Evolutionary conservation across 257 asterid genomes (phyloP).

Genomic region (Nicotiana tomentosiformis): DNA sequence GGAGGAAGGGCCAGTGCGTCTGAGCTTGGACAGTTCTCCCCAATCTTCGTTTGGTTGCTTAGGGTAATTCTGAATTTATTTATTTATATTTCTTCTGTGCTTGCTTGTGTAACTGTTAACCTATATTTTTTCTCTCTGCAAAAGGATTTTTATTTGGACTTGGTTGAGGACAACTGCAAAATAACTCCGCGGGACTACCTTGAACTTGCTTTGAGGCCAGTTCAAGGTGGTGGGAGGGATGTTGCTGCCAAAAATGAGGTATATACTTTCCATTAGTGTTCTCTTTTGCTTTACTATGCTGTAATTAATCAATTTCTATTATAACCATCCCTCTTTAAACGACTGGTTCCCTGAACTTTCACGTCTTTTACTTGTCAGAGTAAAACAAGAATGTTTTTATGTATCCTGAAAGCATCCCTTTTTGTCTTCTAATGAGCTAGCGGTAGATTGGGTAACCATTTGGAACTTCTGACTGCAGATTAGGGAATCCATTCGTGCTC

Average conservation of each 20-base stretch:
- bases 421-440: neutral
- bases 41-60: constrained; percentile 94
- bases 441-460: neutral
- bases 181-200: constrained; percentile 98
- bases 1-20: constrained; percentile 82
- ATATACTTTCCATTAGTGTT: neutral
- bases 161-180: constrained; percentile 76
- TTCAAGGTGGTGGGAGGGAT: constrained; percentile 70
- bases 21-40: constrained; percentile 93
- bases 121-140: neutral
- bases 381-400: neutral
- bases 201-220: constrained; percentile 86
- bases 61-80: constrained; percentile 53
- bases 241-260: constrained; percentile 94
- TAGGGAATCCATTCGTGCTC: constrained; percentile 97
- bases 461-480: constrained; percentile 38
- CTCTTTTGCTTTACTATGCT: neutral
- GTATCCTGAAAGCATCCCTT: neutral
- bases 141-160: constrained; percentile 92
- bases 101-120: constrained; percentile 7
- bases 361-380: neutral
- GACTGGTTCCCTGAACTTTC: neutral
- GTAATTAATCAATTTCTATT: neutral
- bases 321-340: neutral
- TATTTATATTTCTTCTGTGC: neutral